These are phyloP conservation scores for Phylloporus sp. DNA, from an alignment of 768 basidiomycete genomes.

Conservation along the genomic window DNA sequence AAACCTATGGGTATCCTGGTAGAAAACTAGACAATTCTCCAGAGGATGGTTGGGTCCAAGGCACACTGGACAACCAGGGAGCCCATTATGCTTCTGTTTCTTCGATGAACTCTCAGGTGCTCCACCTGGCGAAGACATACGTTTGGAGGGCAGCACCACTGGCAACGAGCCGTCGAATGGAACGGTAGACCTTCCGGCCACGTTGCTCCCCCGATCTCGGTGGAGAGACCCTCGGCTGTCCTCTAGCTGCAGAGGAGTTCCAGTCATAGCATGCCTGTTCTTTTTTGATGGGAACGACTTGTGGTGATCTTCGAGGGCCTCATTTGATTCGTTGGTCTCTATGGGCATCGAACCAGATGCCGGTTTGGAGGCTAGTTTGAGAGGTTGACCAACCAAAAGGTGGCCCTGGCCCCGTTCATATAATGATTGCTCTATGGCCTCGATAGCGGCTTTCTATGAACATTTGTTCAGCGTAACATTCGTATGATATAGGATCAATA, in stretches of 20 bases:
- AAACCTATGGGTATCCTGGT: constrained; percentile 52
- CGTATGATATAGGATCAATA: constrained; percentile 14
- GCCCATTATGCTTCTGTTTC: constrained; percentile 32
- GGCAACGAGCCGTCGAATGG: not conserved
- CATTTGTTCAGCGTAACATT: constrained; percentile 4
- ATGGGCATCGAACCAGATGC: constrained; percentile 10
- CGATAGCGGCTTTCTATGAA: constrained; percentile 56
- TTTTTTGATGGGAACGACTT: constrained; percentile 1
- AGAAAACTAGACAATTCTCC: constrained; percentile 53
- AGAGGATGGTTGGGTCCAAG: constrained; percentile 39
- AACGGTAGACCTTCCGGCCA: not conserved
- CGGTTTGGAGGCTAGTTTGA: constrained; percentile 45
- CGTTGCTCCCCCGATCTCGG: not conserved
- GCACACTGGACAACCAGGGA: constrained; percentile 46
- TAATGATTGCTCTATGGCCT: constrained; percentile 64
- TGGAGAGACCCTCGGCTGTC: not conserved
- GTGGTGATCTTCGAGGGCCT: not conserved
- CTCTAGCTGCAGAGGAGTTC: not conserved
- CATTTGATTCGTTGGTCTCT: constrained; percentile 4
- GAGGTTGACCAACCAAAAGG: constrained; percentile 60
- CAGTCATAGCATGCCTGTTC: not conserved
- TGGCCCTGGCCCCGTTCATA: constrained; percentile 48
- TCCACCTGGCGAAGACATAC: constrained; percentile 30
- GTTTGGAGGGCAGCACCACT: constrained; percentile 31
- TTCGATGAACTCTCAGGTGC: constrained; percentile 30